Percentiles rank a stretch among this genome's conserved stretches.
Conservation (phyloP, 1,139 yeast genomes). For the Saccharomyces hybrid region DNA sequence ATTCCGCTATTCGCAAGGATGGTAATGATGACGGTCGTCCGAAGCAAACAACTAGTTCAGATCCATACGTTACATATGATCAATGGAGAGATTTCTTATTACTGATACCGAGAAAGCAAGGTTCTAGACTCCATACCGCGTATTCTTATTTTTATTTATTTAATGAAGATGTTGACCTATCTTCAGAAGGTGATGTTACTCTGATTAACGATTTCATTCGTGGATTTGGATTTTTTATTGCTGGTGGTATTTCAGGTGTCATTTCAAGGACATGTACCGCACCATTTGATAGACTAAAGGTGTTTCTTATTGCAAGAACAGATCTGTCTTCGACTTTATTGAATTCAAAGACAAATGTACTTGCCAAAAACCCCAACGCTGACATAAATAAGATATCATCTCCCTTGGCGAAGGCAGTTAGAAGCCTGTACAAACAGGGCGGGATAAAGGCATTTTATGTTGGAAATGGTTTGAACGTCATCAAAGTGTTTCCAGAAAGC, state of each 20-base stretch:
- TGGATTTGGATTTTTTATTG: constrained; percentile 83
- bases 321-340: constrained; percentile 65
- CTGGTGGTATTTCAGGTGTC: constrained; percentile 95
- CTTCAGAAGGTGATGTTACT: constrained; percentile 85
- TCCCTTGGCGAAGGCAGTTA: constrained; percentile 72
- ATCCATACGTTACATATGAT: constrained; percentile 61
- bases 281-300: constrained; percentile 91
- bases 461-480: constrained; percentile 88
- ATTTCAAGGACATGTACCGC: constrained; percentile 97
- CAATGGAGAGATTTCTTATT: constrained; percentile 79
- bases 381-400: constrained; percentile 44
- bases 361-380: constrained; percentile 36
- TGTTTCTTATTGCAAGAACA: constrained; percentile 84
- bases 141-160: constrained; percentile 51
- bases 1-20: constrained; percentile 28
- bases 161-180: constrained; percentile 68
- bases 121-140: constrained; percentile 71
- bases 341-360: constrained; percentile 44
- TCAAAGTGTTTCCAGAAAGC: constrained; percentile 92
- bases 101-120: constrained; percentile 69
- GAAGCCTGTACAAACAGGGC: constrained; percentile 78
- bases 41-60: not conserved
- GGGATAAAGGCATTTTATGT: constrained; percentile 84
- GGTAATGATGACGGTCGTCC: constrained; percentile 37
- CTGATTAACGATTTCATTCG: constrained; percentile 68